Percentiles rank a stretch among this genome's conserved stretches.
phyloP scores from a whole-genome alignment of 306 rosid genomes.

The Geum urbanum region DNA sequence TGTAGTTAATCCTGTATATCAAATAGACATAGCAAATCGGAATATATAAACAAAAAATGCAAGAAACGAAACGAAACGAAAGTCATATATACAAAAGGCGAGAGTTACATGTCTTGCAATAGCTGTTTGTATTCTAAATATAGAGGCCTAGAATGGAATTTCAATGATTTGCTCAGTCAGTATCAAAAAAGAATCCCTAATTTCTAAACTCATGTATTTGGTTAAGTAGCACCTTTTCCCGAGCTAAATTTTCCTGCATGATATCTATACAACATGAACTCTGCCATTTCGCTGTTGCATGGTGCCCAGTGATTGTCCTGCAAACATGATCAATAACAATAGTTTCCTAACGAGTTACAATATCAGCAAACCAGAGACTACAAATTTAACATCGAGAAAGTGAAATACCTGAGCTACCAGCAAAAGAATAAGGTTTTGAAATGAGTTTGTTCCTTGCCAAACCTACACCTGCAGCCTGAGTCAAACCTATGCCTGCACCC shows the following conservation, averaged over 20 bases:
- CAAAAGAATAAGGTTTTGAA: conserved; percentile 59
- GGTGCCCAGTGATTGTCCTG: conserved; percentile 67
- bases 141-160: conserved; percentile 43
- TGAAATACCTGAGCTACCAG: conserved; percentile 59
- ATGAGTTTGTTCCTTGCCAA: conserved; percentile 53
- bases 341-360: conserved; percentile 1
- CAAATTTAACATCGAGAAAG: background rate
- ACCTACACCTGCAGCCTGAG: conserved; percentile 49
- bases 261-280: conserved; percentile 66
- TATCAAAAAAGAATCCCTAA: conserved; percentile 48
- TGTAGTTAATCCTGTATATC: background rate
- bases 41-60: background rate
- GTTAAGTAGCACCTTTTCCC: conserved; percentile 45
- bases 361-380: background rate
- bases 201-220: conserved; percentile 57
- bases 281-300: conserved; percentile 70
- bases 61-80: background rate
- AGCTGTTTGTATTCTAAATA: conserved; percentile 27
- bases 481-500: conserved; percentile 54
- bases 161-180: conserved; percentile 43
- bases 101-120: conserved; percentile 4
- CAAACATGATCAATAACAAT: conserved; percentile 31
- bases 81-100: conserved; percentile 15
- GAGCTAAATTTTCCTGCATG: conserved; percentile 37
- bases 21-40: background rate